Conservation (phyloP, 148 eudicot genomes). For the Rhododendron vialii region DNA sequence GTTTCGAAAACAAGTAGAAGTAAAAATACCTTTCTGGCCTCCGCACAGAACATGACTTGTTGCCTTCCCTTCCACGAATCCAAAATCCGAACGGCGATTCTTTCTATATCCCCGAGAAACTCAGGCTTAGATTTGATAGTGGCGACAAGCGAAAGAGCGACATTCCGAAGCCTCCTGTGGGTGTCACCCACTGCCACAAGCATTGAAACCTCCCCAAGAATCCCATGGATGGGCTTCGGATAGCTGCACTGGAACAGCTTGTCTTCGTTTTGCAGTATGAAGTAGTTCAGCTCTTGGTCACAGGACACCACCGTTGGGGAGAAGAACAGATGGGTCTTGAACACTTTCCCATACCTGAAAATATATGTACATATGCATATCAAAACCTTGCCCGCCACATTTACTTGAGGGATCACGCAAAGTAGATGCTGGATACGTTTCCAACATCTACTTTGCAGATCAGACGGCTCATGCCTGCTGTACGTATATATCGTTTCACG, state of each 20-base stretch:
- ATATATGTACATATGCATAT: background rate
- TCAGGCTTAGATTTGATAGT: constrained; percentile 47
- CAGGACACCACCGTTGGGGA: constrained; percentile 66
- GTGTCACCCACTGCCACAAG: constrained; percentile 53
- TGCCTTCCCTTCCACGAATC: constrained; percentile 51
- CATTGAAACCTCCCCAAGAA: constrained; percentile 54
- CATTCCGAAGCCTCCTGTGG: constrained; percentile 61
- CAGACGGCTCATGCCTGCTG: no score
- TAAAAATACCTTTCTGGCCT: constrained; percentile 48
- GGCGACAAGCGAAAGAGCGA: constrained; percentile 51
- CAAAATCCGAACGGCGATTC: constrained; percentile 29
- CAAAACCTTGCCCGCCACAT: background rate
- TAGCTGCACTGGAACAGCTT: constrained; percentile 56
- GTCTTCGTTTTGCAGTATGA: constrained; percentile 60
- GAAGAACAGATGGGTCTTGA: constrained; percentile 60
- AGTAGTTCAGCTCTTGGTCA: constrained; percentile 61
- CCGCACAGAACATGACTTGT: constrained; percentile 43
- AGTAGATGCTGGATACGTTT: no score
- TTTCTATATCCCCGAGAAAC: constrained; percentile 46
- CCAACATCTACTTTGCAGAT: no score
- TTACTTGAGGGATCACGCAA: background rate
- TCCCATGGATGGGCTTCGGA: constrained; percentile 61
- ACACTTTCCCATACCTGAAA: constrained; percentile 67
- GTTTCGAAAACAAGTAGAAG: background rate
- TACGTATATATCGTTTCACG: no score